phyloP scores from a whole-genome alignment of 768 basidiomycete species.

The Hericium erinaceus region DNA sequence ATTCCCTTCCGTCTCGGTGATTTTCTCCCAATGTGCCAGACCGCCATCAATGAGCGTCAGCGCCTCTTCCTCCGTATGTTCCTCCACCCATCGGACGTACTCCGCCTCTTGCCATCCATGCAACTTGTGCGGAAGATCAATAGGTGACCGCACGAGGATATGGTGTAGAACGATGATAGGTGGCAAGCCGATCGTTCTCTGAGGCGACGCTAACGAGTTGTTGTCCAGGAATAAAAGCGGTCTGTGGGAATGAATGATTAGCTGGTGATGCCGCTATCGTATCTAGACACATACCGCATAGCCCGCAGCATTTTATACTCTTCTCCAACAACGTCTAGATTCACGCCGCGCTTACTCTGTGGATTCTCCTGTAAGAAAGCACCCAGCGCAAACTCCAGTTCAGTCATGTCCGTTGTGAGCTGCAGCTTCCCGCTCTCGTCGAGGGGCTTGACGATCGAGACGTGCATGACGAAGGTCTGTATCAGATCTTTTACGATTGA shows the following conservation, averaged over 20 bases:
- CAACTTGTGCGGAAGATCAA: constrained; percentile 77
- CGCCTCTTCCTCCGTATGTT: constrained; percentile 76
- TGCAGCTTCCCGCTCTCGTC: constrained; percentile 92
- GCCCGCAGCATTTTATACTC: constrained; percentile 83
- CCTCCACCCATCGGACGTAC: constrained; percentile 93
- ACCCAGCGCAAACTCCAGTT: constrained; percentile 86
- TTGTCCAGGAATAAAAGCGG: constrained; percentile 88
- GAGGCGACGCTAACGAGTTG: constrained; percentile 49
- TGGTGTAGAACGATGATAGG: constrained; percentile 87
- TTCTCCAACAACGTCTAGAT: constrained; percentile 70
- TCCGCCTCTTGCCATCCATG: constrained; percentile 95
- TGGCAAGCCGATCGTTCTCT: constrained; percentile 69
- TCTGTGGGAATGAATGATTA: constrained; percentile 29
- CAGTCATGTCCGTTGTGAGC: constrained; percentile 92
- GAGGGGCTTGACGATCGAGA: constrained; percentile 86
- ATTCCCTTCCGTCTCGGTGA: constrained; percentile 46
- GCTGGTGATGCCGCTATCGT: not conserved
- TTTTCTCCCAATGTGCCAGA: constrained; percentile 70
- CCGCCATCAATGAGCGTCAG: constrained; percentile 75
- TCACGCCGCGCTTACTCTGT: constrained; percentile 46
- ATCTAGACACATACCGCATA: constrained; percentile 51
- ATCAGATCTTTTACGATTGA: constrained; percentile 72
- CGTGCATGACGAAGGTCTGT: constrained; percentile 82
- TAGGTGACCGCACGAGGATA: constrained; percentile 80
- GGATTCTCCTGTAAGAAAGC: constrained; percentile 59